Base-by-base conservation (phyloP, 129 eudicot genomes). In the Tagetes patula region DNA sequence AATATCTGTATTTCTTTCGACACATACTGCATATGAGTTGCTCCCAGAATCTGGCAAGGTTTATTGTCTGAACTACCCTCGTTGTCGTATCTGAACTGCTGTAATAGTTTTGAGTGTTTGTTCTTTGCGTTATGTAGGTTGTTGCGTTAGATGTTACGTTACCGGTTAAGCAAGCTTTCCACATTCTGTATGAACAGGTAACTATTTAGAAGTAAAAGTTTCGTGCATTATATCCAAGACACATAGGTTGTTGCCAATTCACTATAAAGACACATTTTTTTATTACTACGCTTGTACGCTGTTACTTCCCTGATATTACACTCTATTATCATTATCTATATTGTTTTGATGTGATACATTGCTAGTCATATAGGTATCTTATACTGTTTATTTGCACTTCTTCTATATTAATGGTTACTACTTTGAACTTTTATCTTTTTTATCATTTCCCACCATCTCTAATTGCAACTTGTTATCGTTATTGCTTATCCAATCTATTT, bases 31-130 rank as follows among this genome's bases (percentile, higher is more conserved):
- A 3, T 91, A 91, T 74, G 97, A 91, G 79, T 74, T 91, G 77
- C 97, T 91, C 36, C 97, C 97, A 8, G 97, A 91, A 70, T 87
- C 97, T 66, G 95, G 97, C 77, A 91, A 87, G 97, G 97, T 89
- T 58, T 68, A 80, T 70, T 82, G 59, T 36, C 52, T 33, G 39
- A 56, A 33, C 74, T 43, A 43, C 70, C 30, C 8, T 46, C 20
- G 49, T 62, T 6, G 30, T 68, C 40, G 27, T 63, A 52, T 53
- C 50, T 49, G 10, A 50, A 36, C 42, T 74, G 67, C 56, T 43
- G 31, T 48, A 54, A 14, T 75, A 58, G 64, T 54, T 60, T 70
- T 62, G 8, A 67, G 56, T 50, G 36, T 39, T 49, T 32, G 13
- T 12, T n/a, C 9, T 67, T 40, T 59, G 52, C 20, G 41, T 50